Percentiles rank a stretch among this genome's conserved stretches.
These are phyloP conservation scores for Penicillium paxilli DNA, from an alignment of 495 filamentous ascomycete genomes.

Conservation along the genomic window DNA sequence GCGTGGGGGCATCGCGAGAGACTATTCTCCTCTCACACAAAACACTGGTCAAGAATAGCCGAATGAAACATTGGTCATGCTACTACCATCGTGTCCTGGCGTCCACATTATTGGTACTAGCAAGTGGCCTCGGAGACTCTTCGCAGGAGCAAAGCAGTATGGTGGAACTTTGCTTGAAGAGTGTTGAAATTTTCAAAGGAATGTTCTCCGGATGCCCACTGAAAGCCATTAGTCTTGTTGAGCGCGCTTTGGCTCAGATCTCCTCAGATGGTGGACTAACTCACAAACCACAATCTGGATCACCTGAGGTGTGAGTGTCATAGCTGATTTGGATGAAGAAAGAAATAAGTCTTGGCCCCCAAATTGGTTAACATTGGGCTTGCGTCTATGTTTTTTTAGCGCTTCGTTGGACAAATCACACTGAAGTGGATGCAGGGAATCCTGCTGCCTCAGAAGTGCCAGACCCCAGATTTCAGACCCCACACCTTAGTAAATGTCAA, in stretches of 20 bases:
- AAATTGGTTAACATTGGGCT: too few species aligned
- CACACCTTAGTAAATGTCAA: too few species aligned
- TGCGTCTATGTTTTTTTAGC: too few species aligned
- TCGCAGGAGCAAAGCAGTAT: background rate
- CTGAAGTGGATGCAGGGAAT: background rate
- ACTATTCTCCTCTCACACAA: conserved; percentile 3
- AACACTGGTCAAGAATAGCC: background rate
- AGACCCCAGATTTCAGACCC: too few species aligned
- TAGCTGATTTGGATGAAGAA: background rate
- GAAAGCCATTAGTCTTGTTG: background rate
- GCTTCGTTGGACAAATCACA: background rate
- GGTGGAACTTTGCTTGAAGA: conserved; percentile 1
- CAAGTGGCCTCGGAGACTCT: background rate
- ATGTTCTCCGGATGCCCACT: background rate
- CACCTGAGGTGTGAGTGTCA: too few species aligned
- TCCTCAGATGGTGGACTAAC: too few species aligned
- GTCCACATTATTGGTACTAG: background rate
- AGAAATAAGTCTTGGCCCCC: too few species aligned
- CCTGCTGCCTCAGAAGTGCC: background rate
- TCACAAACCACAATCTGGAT: too few species aligned
- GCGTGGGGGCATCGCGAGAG: conserved; percentile 8
- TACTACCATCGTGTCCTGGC: conserved; percentile 6
- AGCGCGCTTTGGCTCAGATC: background rate
- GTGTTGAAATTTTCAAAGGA: background rate
- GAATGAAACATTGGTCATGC: background rate